Conservation (phyloP, 1,284 basidiomycete genomes). For the Cryptococcus amylolentus region DNA sequence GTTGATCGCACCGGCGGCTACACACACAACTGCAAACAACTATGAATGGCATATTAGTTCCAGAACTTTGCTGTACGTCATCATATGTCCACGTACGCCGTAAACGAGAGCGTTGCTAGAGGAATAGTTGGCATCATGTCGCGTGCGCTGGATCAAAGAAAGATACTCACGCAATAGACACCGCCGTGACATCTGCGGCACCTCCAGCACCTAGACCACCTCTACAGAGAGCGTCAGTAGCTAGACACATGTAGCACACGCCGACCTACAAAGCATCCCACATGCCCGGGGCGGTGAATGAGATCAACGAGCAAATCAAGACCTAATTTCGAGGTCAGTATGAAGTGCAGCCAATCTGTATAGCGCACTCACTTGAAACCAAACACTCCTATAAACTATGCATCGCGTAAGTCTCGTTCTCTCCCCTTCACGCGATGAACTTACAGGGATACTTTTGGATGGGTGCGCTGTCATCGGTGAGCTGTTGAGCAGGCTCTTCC, state of each 20-base stretch:
- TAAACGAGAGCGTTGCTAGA: constrained; percentile 30
- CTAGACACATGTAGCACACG: neutral
- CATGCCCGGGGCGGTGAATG: constrained; percentile 38
- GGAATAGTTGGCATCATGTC: too few species aligned
- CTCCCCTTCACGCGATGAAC: too few species aligned
- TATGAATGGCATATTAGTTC: neutral
- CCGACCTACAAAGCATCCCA: constrained; percentile 9
- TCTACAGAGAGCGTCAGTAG: constrained; percentile 19
- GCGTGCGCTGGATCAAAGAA: too few species aligned
- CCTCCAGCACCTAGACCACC: constrained; percentile 39
- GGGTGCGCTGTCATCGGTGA: too few species aligned
- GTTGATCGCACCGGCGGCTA: constrained; percentile 30
- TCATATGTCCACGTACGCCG: constrained; percentile 12
- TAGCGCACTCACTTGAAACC: too few species aligned
- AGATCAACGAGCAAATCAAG: constrained; percentile 5
- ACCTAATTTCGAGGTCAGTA: too few species aligned
- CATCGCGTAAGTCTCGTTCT: too few species aligned
- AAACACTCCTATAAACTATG: too few species aligned
- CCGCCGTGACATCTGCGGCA: constrained; percentile 32
- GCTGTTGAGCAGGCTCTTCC: too few species aligned
- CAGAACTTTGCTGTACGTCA: neutral
- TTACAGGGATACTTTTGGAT: too few species aligned
- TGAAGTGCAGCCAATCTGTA: too few species aligned
- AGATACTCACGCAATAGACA: constrained; percentile 22
- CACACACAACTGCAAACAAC: constrained; percentile 24